Evolutionary conservation across 1,284 basidiomycete genomes (phyloP).

Genomic region (Leccinum discolor): DNA sequence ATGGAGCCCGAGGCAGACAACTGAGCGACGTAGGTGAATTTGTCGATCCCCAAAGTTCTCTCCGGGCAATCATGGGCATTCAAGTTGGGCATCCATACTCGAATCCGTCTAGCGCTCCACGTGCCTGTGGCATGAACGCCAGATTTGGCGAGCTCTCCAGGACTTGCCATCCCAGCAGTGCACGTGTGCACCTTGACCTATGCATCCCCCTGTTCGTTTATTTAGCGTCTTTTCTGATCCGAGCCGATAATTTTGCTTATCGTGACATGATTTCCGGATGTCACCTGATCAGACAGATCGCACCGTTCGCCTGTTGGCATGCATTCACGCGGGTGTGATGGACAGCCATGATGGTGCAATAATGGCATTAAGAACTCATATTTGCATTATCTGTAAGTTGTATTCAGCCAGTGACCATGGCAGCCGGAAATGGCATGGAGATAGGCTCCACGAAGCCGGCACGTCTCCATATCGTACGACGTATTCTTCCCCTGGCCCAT

Average conservation of each 20-base stretch:
- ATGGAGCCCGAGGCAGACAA: too few relatives aligned
- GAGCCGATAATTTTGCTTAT: background rate
- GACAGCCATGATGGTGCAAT: background rate
- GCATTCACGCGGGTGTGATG: background rate
- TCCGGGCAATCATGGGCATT: background rate
- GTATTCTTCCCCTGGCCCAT: slow-evolving; percentile 79
- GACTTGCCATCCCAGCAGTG: background rate
- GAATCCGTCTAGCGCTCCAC: background rate
- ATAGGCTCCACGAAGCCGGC: background rate
- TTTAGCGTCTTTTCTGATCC: background rate
- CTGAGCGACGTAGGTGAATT: too few relatives aligned
- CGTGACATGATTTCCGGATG: background rate
- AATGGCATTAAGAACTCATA: background rate
- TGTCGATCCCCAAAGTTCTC: background rate
- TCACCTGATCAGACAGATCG: background rate
- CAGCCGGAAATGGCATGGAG: background rate
- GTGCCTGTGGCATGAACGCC: background rate
- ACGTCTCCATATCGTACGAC: slow-evolving; percentile 43
- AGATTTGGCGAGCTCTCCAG: background rate
- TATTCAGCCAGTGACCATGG: background rate
- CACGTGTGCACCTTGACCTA: background rate
- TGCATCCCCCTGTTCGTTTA: background rate
- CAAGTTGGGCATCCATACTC: background rate
- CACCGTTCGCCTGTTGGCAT: background rate
- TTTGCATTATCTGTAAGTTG: background rate